Conservation (phyloP, 2,329 filamentous ascomycete genomes). For the Saccharata proteae region DNA sequence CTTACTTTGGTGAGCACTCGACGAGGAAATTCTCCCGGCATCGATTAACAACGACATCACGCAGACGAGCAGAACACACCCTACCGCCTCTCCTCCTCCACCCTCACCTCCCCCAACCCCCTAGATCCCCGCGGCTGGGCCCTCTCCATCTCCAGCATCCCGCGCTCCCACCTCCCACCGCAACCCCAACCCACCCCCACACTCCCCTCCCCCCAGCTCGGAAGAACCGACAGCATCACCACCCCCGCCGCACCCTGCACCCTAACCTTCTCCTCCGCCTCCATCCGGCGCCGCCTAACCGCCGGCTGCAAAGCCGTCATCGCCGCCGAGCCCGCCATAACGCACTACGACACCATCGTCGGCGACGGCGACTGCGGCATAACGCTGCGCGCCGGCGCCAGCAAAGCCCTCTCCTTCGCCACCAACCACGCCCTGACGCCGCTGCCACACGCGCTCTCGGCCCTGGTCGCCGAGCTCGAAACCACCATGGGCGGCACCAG, state of each 20-base stretch:
- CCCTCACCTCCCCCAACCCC: conserved; percentile 17
- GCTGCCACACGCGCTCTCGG: conserved; percentile 39
- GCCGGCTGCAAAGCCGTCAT: conserved; percentile 30
- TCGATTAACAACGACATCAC: neutral
- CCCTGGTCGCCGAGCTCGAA: conserved; percentile 44
- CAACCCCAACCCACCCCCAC: conserved; percentile 12
- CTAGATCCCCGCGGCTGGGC: conserved; percentile 19
- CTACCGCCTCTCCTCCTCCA: conserved; percentile 22
- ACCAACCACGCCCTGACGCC: conserved; percentile 31
- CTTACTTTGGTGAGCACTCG: conserved; percentile 16
- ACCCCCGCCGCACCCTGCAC: conserved; percentile 2
- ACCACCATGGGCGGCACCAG: conserved; percentile 60
- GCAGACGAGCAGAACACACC: conserved; percentile 16
- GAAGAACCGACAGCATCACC: conserved; percentile 10
- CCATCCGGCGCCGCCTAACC: conserved; percentile 16
- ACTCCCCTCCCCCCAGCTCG: conserved; percentile 16
- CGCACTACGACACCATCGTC: conserved; percentile 58
- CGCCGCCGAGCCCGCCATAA: conserved; percentile 46
- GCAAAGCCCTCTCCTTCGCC: conserved; percentile 22
- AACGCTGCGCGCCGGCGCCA: conserved; percentile 46
- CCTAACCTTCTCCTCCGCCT: conserved; percentile 15
- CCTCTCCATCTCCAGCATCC: conserved; percentile 19
- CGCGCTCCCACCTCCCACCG: conserved; percentile 13
- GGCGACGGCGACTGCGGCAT: conserved; percentile 77
- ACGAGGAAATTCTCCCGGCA: too few relatives aligned